Percentiles rank a stretch among this genome's conserved stretches.
phyloP scores from a whole-genome alignment of 2,329 filamentous ascomycete genomes.

The Fusarium keratoplasticum region DNA sequence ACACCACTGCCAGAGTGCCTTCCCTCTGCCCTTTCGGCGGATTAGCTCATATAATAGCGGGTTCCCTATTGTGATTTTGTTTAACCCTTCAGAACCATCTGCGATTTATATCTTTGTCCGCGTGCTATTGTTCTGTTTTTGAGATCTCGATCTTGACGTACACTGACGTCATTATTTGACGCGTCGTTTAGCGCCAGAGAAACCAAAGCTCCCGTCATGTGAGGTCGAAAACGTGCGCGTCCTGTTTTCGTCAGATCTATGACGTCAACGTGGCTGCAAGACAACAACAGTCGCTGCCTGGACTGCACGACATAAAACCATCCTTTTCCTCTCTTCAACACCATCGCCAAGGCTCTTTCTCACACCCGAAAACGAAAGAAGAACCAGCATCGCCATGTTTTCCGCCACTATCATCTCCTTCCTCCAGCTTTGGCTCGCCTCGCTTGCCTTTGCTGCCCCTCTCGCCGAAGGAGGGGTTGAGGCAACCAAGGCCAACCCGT shows the following conservation, averaged over 20 bases:
- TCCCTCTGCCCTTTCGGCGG: background rate
- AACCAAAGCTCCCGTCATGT: background rate
- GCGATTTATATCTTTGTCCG: background rate
- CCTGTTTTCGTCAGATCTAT: background rate
- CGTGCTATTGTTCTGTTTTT: background rate
- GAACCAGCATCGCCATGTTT: slow-evolving; percentile 16
- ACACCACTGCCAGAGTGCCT: background rate
- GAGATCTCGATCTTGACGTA: background rate
- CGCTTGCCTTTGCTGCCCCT: slow-evolving; percentile 61
- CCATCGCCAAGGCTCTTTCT: background rate
- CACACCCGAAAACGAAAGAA: background rate
- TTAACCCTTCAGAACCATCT: background rate
- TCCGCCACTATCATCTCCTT: slow-evolving; percentile 30
- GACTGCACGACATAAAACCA: background rate
- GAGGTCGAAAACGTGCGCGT: background rate
- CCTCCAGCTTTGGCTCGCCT: slow-evolving; percentile 57
- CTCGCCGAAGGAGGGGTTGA: slow-evolving; percentile 42
- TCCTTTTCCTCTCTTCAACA: background rate
- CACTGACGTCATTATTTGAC: background rate
- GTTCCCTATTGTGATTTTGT: background rate
- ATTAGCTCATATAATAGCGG: background rate
- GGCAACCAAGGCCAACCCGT: slow-evolving; percentile 55
- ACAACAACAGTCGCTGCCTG: background rate
- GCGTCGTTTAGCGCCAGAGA: background rate
- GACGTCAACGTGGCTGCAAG: background rate